Conservation (phyloP, 345 rosid genomes). For the Salix brachista region DNA sequence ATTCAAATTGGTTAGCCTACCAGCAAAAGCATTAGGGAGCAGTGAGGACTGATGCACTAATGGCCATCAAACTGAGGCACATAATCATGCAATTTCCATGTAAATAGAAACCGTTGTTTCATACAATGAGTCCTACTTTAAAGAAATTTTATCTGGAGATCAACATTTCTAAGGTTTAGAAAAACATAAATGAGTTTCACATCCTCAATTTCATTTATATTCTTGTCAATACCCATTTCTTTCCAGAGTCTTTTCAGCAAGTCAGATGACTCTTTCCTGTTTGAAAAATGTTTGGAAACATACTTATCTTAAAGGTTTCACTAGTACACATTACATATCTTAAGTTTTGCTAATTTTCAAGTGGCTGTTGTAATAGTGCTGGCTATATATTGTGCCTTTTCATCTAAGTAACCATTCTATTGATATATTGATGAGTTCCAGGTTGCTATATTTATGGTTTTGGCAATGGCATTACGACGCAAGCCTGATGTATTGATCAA, state of each 20-base stretch:
- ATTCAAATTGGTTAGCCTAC: too few relatives aligned
- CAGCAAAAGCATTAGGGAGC: too few relatives aligned
- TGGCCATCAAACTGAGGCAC: too few relatives aligned
- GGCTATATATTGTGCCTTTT: background rate
- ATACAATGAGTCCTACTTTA: background rate
- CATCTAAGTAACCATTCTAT: background rate
- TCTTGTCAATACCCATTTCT: too few relatives aligned
- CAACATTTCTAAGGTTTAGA: background rate
- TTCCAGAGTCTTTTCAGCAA: too few relatives aligned
- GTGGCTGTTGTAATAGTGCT: background rate
- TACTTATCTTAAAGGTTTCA: background rate
- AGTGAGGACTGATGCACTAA: too few relatives aligned
- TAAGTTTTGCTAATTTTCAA: background rate
- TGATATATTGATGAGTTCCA: background rate
- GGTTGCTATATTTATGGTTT: slow-evolving; percentile 12
- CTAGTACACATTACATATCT: background rate
- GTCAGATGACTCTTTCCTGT: background rate
- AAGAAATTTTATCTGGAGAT: background rate
- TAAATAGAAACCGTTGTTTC: too few relatives aligned
- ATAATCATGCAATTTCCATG: too few relatives aligned
- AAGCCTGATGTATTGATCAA: slow-evolving; percentile 11
- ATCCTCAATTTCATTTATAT: background rate
- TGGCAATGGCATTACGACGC: slow-evolving; percentile 8
- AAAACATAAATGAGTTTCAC: background rate
- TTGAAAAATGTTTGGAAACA: background rate